Base-by-base conservation (phyloP, 805 yeast species). In the Saccharomycopsis fermentans region DNA sequence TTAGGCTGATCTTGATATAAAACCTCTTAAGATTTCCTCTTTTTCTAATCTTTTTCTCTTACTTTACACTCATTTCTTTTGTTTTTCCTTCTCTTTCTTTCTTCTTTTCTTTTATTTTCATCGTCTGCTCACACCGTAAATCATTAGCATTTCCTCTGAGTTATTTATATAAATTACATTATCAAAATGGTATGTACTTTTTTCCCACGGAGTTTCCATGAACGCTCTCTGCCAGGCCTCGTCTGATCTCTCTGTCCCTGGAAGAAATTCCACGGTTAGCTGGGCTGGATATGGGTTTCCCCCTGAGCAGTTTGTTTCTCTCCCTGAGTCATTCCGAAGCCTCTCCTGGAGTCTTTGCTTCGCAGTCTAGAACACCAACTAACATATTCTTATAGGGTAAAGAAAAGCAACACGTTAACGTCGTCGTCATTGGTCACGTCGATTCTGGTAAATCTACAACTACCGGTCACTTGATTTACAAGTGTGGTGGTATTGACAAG, bases 391-490 rank as follows among this genome's bases (percentile, higher is more conserved):
- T 59, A 72, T 65, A 74, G 96, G 96, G 96, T 85, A 90, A 90
- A 81, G 96, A 84, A 74, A 91, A 92, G 87, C 74, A 82, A 80
- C 98, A 92, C 88, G 88, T 92, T 83, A 92, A 92, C 96, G 96
- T 92, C 82, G 99, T 94, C 80, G 98, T 94, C 77, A 92, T 92
- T 80, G 99, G 98, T 81, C 98, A 92, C 96, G 98, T 94, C 97
- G 98, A 92, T 82, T 91, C 97, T 73, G 92, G 92, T 81, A 87
- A 88, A 83, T 92, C 97, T 67, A 91, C 98, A 76, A 92, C 97
- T 80, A 91, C 98, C 77, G 97, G 97, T 81, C 97, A 91, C 86
- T 87, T 91, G 81, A 90, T 91, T 76, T 91, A 77, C 96, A 90
- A 90, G 92, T 91, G 97, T 83, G 97, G 97, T 87, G 97, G 95